These are phyloP conservation scores for Hyaloscypha bicolor DNA, from an alignment of 495 filamentous ascomycete genomes.

Conservation along the genomic window DNA sequence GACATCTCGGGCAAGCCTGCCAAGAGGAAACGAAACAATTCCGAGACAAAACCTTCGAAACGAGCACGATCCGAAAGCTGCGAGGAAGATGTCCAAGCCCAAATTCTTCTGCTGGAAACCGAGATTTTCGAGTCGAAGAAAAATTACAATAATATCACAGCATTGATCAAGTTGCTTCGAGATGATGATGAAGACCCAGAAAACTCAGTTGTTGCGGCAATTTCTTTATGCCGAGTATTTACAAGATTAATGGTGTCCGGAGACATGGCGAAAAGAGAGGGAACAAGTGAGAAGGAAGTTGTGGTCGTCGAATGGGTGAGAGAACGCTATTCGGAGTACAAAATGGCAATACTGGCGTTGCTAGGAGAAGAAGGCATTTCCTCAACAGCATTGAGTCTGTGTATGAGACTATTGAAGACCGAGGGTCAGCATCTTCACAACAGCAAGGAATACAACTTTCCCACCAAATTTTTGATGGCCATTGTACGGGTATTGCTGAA, in stretches of 20 bases:
- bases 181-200: slow-evolving; percentile 39
- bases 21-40: slow-evolving; percentile 49
- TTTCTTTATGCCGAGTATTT: slow-evolving; percentile 89
- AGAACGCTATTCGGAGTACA: slow-evolving; percentile 71
- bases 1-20: slow-evolving; percentile 12
- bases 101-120: slow-evolving; percentile 70
- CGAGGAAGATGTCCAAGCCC: slow-evolving; percentile 52
- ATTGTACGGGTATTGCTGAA: slow-evolving; percentile 66
- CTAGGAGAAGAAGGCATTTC: slow-evolving; percentile 54
- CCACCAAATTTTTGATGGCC: slow-evolving; percentile 59
- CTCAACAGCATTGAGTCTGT: slow-evolving; percentile 67
- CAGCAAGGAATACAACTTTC: slow-evolving; percentile 66
- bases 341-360: slow-evolving; percentile 54
- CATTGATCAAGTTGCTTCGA: slow-evolving; percentile 63
- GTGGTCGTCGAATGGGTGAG: slow-evolving; percentile 80
- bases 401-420: slow-evolving; percentile 82
- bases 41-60: slow-evolving; percentile 39
- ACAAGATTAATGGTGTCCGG: slow-evolving; percentile 79
- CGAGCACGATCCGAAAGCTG: slow-evolving; percentile 45
- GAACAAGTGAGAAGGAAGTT: slow-evolving; percentile 68
- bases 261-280: slow-evolving; percentile 62
- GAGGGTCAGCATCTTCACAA: slow-evolving; percentile 64
- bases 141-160: slow-evolving; percentile 91
- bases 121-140: slow-evolving; percentile 81
- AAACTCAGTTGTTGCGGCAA: slow-evolving; percentile 60